Evolutionary conservation across 306 rosid genomes (phyloP).

Genomic region (Corylus americana): DNA sequence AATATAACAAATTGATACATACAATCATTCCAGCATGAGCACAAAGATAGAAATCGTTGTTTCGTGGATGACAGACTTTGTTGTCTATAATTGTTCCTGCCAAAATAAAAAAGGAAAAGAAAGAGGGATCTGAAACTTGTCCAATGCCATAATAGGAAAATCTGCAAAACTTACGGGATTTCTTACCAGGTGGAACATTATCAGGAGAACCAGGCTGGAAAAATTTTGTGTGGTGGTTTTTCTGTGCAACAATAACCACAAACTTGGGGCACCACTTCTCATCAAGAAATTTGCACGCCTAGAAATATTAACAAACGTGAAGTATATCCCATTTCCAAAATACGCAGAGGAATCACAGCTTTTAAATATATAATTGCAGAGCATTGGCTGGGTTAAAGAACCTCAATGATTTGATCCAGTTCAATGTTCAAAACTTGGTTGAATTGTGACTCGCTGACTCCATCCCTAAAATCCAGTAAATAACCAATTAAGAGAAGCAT

Average conservation of each 20-base stretch:
- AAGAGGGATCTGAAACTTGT: not conserved
- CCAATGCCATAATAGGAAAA: not conserved
- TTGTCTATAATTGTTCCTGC: slow-evolving; percentile 91
- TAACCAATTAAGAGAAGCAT: not conserved
- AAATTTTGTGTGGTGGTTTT: slow-evolving; percentile 89
- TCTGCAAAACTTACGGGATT: not conserved
- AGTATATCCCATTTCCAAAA: not conserved
- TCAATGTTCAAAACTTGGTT: slow-evolving; percentile 85
- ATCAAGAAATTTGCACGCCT: slow-evolving; percentile 90
- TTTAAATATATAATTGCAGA: not conserved
- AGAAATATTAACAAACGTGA: not conserved
- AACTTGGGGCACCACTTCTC: slow-evolving; percentile 85
- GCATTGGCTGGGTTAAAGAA: slow-evolving; percentile 7
- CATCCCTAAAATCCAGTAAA: slow-evolving; percentile 60
- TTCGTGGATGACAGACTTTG: slow-evolving; percentile 81
- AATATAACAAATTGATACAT: slow-evolving; percentile 25
- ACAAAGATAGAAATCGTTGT: slow-evolving; percentile 85
- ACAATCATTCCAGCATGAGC: slow-evolving; percentile 99
- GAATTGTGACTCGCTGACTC: slow-evolving; percentile 91
- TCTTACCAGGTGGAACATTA: slow-evolving; percentile 84
- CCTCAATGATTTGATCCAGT: slow-evolving; percentile 82
- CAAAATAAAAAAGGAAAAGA: not conserved
- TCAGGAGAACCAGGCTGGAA: slow-evolving; percentile 74
- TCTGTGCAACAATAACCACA: slow-evolving; percentile 82
- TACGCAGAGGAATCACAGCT: not conserved